Evolutionary conservation across 129 eudicot genomes (phyloP), one percentile per base, ranked within the genome.

Genomic region (Artemisia tridentata): DNA sequence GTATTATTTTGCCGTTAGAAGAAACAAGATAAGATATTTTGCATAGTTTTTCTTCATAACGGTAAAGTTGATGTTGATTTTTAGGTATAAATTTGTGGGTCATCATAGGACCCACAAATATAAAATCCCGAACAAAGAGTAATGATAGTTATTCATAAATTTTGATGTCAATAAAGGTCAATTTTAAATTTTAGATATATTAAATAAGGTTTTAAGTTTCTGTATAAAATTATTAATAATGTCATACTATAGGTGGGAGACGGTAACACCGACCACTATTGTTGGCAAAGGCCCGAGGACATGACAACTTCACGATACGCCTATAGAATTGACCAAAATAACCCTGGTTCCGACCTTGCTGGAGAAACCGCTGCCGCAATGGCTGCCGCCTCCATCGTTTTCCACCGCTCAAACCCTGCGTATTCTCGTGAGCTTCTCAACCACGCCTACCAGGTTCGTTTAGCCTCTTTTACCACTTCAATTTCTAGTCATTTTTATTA

Each of bases 271-370:
- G 97, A 91, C 29, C 97, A 91, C 58, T 72, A 75, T 16, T 91
- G 97, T 64, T 91, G 95, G 97, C 92, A 91, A 78, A 75, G 97
- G 71, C 92, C 96, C 3, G 97, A 91, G 80, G 92, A 88, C 60
- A 91, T 91, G 97, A 82, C 88, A 7, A 91, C 97, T 1, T 80
- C 97, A 2, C 79, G 97, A 50, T 73, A 80, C 4, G 88, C 92
- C 9, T 91, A 84, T 68, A 80, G 79, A 77, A 31, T 91, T 27
- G 96, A 88, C 47, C 77, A 86, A 72, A 74, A 78, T 27, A 75
- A 88, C 75, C 97, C 97, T 2, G 97, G 97, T 17, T 72, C 97
- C 0, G 97, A 91, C 5, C 86, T 91, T 4, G 92, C 90, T 4
- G 97, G 87, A 45, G 97, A 91, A 75, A 88, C 92, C 5, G 92